Conservation (phyloP, 352 stramenopile species). For the Hyaloperonospora brassicae region DNA sequence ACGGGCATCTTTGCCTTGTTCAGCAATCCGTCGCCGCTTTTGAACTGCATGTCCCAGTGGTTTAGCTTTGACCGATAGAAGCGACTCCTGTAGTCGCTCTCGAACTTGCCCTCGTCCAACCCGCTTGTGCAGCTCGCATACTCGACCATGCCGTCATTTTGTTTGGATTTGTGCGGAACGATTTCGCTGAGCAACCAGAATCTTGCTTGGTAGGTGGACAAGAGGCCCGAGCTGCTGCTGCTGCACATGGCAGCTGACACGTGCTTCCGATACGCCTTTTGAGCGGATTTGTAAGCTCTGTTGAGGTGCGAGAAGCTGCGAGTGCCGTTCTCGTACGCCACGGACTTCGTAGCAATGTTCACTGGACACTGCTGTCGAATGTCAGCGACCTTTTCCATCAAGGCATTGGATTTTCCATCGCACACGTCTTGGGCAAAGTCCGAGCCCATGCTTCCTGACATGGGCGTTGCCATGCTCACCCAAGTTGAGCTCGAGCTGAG, state of each 20-base stretch:
- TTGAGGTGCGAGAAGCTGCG: slow-evolving; percentile 20
- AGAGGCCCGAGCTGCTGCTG: slow-evolving; percentile 23
- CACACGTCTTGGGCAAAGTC: slow-evolving; percentile 29
- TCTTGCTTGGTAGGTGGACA: slow-evolving; percentile 20
- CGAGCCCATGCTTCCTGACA: slow-evolving; percentile 26
- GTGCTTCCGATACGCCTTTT: slow-evolving; percentile 24
- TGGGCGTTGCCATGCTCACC: slow-evolving; percentile 22
- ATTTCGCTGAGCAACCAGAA: slow-evolving; percentile 21
- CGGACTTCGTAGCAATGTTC: slow-evolving; percentile 20
- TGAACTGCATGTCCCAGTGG: slow-evolving; percentile 34
- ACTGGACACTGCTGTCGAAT: slow-evolving; percentile 28
- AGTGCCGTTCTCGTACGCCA: slow-evolving; percentile 24
- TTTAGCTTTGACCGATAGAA: slow-evolving; percentile 31
- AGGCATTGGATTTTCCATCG: slow-evolving; percentile 13
- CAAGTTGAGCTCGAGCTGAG: slow-evolving; percentile 21
- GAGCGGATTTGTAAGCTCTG: slow-evolving; percentile 21
- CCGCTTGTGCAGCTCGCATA: slow-evolving; percentile 27
- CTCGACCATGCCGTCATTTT: slow-evolving; percentile 28
- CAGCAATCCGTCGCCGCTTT: slow-evolving; percentile 27
- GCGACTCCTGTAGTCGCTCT: slow-evolving; percentile 15
- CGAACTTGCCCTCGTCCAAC: slow-evolving; percentile 24
- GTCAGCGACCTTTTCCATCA: slow-evolving; percentile 22
- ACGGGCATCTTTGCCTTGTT: slow-evolving; percentile 28
- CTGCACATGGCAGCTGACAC: slow-evolving; percentile 36
- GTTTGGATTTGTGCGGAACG: slow-evolving; percentile 24